Conservation (phyloP, 2,329 filamentous ascomycete species). For the Aspergillus puulaauensis region DNA sequence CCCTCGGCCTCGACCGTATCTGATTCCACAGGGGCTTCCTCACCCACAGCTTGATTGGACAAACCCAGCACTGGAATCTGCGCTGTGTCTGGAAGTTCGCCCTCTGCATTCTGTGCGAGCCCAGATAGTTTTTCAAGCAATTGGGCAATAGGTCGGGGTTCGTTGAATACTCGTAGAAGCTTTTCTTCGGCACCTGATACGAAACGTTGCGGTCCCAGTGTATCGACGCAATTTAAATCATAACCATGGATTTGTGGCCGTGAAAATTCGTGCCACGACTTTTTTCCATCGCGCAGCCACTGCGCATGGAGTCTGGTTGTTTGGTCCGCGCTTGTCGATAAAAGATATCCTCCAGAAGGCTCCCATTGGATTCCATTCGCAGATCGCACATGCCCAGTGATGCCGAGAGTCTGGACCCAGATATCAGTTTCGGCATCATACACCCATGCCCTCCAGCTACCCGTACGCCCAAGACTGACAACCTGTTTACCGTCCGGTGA, state of each 20-base stretch:
- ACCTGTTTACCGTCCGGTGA: constrained; percentile 73
- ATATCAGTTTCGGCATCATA: constrained; percentile 60
- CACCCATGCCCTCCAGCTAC: constrained; percentile 88
- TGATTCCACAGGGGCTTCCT: constrained; percentile 35
- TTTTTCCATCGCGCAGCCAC: constrained; percentile 60
- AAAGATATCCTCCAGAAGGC: constrained; percentile 73
- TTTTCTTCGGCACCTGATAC: constrained; percentile 97
- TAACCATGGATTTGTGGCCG: constrained; percentile 97
- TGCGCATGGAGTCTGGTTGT: constrained; percentile 83
- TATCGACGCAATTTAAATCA: constrained; percentile 90
- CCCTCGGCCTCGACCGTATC: constrained; percentile 43
- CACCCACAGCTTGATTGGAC: constrained; percentile 85
- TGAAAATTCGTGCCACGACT: constrained; percentile 92
- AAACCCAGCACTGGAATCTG: constrained; percentile 93
- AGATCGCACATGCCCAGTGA: constrained; percentile 80
- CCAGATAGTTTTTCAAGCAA: constrained; percentile 69
- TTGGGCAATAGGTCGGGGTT: constrained; percentile 78
- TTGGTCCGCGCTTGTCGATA: constrained; percentile 89
- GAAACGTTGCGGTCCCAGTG: constrained; percentile 71
- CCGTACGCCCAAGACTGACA: constrained; percentile 82
- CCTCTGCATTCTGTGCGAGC: constrained; percentile 46
- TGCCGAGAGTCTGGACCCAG: constrained; percentile 75
- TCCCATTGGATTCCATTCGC: constrained; percentile 86
- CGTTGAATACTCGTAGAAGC: constrained; percentile 89
- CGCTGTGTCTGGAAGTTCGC: constrained; percentile 74